phyloP scores from a whole-genome alignment of 371 early-diverging fungal genomes.

The Haplosporangium sp. region DNA sequence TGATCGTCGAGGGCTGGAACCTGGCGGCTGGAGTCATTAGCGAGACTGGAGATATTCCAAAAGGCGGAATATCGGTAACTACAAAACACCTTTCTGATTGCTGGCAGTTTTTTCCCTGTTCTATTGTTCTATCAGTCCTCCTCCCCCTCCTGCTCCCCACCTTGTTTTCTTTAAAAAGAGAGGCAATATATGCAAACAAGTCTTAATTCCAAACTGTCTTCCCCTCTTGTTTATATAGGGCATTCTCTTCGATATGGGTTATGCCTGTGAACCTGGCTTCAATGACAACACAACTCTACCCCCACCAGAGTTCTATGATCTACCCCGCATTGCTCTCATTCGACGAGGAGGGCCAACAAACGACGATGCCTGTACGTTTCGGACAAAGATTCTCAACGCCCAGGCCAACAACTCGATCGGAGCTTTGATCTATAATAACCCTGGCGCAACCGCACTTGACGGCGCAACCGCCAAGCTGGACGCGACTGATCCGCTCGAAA shows the following conservation, averaged over 20 bases:
- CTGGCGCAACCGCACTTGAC: background rate
- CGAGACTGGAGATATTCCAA: constrained; percentile 12
- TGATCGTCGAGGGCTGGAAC: constrained; percentile 1
- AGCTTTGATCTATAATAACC: constrained; percentile 27
- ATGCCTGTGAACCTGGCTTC: constrained; percentile 22
- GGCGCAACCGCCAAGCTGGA: constrained; percentile 20
- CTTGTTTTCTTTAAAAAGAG: constrained; percentile 3
- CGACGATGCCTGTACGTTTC: constrained; percentile 19
- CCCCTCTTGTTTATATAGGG: constrained; percentile 14
- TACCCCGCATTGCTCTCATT: constrained; percentile 37
- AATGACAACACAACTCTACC: constrained; percentile 19
- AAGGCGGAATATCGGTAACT: constrained; percentile 37
- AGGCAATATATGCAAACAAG: no score
- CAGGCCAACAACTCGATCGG: constrained; percentile 18
- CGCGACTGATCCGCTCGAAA: constrained; percentile 3
- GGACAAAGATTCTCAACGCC: constrained; percentile 30
- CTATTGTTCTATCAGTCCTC: background rate
- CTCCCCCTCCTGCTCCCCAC: background rate
- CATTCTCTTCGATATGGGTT: constrained; percentile 45
- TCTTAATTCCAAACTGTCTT: background rate
- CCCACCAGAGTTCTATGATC: constrained; percentile 23
- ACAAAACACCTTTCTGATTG: no score
- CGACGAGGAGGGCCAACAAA: constrained; percentile 23
- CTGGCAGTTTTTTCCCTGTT: background rate
- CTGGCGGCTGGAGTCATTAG: constrained; percentile 15